Conservation (phyloP, 192 early-diverging fungal genomes). For the Podila epigama region DNA sequence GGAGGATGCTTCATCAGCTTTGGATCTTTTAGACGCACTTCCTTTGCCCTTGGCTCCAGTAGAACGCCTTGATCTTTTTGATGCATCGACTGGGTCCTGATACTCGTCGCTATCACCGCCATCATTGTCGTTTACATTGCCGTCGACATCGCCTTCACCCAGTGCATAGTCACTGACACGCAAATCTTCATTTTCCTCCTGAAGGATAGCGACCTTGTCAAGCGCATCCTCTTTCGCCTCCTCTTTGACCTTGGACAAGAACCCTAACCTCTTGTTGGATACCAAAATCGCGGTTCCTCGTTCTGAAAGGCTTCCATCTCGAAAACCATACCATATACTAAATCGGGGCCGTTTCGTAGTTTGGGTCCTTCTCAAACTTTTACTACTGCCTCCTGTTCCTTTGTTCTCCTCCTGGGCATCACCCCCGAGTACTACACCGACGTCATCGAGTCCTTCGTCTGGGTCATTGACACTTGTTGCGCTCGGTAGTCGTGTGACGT, state of each 20-base stretch:
- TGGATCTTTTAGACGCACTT: not conserved
- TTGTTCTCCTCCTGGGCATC: not conserved
- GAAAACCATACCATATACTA: conserved; percentile 28
- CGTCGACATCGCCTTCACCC: not conserved
- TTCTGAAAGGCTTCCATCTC: conserved; percentile 13
- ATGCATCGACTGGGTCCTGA: not conserved
- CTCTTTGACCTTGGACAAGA: conserved; percentile 16
- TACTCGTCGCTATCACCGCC: not conserved
- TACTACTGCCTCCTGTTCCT: not conserved
- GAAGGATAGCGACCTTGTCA: not conserved
- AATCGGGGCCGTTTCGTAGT: conserved; percentile 14
- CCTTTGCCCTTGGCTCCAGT: conserved; percentile 1
- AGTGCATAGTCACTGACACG: conserved; percentile 18
- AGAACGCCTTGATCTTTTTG: not conserved
- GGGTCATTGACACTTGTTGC: not conserved
- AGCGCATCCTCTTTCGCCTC: conserved; percentile 6
- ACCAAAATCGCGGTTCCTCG: conserved; percentile 25
- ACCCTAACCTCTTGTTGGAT: conserved; percentile 35
- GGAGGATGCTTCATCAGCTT: not conserved
- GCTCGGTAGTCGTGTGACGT: conserved; percentile 11
- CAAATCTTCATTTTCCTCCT: conserved; percentile 31
- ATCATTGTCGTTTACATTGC: not conserved
- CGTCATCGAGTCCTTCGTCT: conserved; percentile 34
- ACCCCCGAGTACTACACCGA: conserved; percentile 27
- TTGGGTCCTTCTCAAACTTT: not conserved